Evolutionary conservation across 306 rosid species (phyloP), one percentile per base, ranked within the genome.

Genomic region (barrel medic (Medicago truncatula)): DNA sequence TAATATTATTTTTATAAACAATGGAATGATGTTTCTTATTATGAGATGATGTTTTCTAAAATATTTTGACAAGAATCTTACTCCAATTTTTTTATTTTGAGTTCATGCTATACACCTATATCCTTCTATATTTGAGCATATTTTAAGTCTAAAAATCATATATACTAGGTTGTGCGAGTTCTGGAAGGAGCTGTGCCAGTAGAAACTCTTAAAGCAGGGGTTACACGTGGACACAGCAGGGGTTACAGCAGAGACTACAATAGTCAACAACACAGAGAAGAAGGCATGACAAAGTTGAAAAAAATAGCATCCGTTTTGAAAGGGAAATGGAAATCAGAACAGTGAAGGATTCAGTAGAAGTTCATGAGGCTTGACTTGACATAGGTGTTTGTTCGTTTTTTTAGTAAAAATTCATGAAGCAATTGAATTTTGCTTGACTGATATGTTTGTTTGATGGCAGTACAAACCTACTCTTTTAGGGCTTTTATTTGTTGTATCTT

Each of bases 181-280:
- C 79, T 96, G 20, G 99, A 96, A 86, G 99, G 99, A 18, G 99
- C 90, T 4, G 87, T 89, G 16, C 88, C 99, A 59, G 88, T 92
- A 1, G 81, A 93, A 9, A 97, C 92, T 83, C 93, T 96, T 6
- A 96, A 89, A 2, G 97, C 92, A 70, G 96, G 97, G 78, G 64
- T 89, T 49, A 81, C 71, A 58, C 97, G 96, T 3, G 98, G 97
- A 71, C 96, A 88, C 67, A 82, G 93, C 84, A 83, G 80, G 4
- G 56, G 74, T 15, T 95, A 88, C 67, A 82, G 93, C 84, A 83
- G 80, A 5, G 56, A 74, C 16, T 95, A 90, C 82, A 90, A 92
- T 76, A 89, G 93, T 6, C 54, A 81, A 77, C 99, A 96, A 39
- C 89, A 92, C 89, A 92, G 85, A 8, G 93, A 90, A 64, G 99